Conservation (phyloP, 495 filamentous ascomycete genomes). For the Podospora bellae-mahoneyi region DNA sequence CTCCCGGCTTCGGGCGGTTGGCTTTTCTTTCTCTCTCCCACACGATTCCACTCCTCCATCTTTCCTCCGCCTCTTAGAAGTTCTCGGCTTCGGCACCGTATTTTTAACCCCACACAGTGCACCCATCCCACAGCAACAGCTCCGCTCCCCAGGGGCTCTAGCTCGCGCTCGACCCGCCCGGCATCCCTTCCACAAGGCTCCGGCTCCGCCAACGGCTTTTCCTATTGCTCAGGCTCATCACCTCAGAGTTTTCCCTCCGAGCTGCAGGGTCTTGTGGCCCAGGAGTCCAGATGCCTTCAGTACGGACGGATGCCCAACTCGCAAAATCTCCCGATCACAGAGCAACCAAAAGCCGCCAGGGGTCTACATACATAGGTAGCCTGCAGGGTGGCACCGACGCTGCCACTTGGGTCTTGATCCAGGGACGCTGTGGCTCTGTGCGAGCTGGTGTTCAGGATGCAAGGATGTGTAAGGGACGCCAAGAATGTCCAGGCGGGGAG, state of each 20-base stretch:
- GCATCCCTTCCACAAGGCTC: background rate
- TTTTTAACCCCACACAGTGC: background rate
- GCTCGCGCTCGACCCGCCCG: background rate
- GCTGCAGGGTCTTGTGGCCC: background rate
- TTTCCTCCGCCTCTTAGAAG: background rate
- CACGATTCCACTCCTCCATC: background rate
- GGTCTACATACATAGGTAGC: background rate
- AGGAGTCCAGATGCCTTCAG: no score
- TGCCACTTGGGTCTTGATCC: slow-evolving; percentile 7
- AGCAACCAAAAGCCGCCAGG: background rate
- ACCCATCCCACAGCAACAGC: background rate
- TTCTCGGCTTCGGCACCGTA: background rate
- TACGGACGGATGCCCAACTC: background rate
- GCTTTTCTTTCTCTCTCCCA: background rate
- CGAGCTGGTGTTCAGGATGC: background rate
- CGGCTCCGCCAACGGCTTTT: background rate
- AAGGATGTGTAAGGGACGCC: background rate
- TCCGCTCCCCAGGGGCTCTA: background rate
- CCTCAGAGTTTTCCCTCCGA: background rate
- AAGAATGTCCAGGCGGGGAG: slow-evolving; percentile 23
- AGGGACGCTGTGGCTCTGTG: slow-evolving; percentile 9
- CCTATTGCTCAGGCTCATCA: background rate
- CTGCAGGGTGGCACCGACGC: slow-evolving; percentile 2
- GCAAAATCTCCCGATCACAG: background rate
- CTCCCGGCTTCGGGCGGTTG: slow-evolving; percentile 7